Base-by-base conservation (phyloP, 2,329 filamentous ascomycete genomes). In the Penicillium sp. region DNA sequence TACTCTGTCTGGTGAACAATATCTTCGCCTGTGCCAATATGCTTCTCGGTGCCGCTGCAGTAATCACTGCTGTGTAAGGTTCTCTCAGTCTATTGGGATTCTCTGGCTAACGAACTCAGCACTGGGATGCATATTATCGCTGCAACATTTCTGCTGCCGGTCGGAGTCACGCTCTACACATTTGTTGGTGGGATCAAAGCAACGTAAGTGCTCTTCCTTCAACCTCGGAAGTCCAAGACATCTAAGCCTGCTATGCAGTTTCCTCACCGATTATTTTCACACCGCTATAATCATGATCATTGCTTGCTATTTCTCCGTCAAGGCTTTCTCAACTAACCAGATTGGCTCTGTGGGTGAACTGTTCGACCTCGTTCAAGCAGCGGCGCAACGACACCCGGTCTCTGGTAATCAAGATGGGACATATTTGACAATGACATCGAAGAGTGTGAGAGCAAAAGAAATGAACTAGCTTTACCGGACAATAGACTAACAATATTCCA, bases 401-500 rank as follows among this genome's bases (percentile, higher is more conserved):
- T 65, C 70, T 0, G 82, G 81, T 0, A 84, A 84, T 37, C 68
- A 81, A 18, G 65, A 75, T n/a, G 81, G 81, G 0, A 80, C 79
- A 0, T 82, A 81, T 55, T 59, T 85, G 49, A 84, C 82, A 0
- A 81, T 85, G 79, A 81, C 77, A 0, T 82, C 80, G 3, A 79
- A 81, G 52, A 71, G 72, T 18, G 76, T 77, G 34, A 73, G 69
- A 23, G 72, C 66, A 2, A 73, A 76, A 2, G 18, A 12, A 21
- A 25, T 6, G 4, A 2, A 15, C 10, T 4, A 2, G 9, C 3
- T 25, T 7, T 16, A 9, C 6, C 0, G 10, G 2, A 0, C 3
- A 0, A 23, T 12, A 1, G 21, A 29, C 9, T 35, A 15, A 35
- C 8, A 6, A 4, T 12, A 25, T 6, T 2, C 1, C 46, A 80